These are phyloP conservation scores for Dionaea muscipula DNA, from an alignment of 179 eudicot species.

Conservation along the genomic window DNA sequence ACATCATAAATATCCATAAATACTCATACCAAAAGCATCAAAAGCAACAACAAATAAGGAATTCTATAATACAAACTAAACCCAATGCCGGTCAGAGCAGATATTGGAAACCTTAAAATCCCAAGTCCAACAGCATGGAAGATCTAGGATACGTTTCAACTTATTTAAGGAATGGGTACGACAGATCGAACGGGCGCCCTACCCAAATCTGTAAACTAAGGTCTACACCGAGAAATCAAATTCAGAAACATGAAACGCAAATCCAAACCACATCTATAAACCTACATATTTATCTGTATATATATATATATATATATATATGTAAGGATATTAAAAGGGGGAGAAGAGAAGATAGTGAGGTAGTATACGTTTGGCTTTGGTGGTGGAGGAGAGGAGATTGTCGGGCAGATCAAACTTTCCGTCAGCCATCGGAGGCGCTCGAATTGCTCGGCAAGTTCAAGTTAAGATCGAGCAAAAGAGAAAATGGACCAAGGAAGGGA, in stretches of 20 bases:
- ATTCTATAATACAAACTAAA: neutral
- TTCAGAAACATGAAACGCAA: neutral
- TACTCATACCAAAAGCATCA: neutral
- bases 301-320: too few relatives aligned
- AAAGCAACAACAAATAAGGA: neutral
- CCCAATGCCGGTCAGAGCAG: neutral
- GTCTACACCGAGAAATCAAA: neutral
- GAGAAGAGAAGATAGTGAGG: neutral
- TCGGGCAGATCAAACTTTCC: constrained; percentile 52
- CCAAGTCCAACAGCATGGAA: neutral
- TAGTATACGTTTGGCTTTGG: constrained; percentile 27
- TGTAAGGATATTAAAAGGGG: neutral
- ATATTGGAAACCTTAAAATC: neutral
- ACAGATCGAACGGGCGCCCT: constrained; percentile 28
- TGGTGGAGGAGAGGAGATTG: constrained; percentile 49
- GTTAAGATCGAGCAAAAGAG: neutral
- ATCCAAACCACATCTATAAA: too few relatives aligned
- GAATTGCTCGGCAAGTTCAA: constrained; percentile 2
- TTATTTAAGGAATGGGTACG: neutral
- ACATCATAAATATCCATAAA: neutral
- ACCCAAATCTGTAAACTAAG: neutral
- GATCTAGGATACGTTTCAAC: neutral
- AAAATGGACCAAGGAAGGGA: neutral
- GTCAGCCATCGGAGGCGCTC: constrained; percentile 33
- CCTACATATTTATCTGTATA: too few relatives aligned